These are phyloP conservation scores for Didymella pomorum DNA, from an alignment of 2,329 filamentous ascomycete species.

Conservation along the genomic window DNA sequence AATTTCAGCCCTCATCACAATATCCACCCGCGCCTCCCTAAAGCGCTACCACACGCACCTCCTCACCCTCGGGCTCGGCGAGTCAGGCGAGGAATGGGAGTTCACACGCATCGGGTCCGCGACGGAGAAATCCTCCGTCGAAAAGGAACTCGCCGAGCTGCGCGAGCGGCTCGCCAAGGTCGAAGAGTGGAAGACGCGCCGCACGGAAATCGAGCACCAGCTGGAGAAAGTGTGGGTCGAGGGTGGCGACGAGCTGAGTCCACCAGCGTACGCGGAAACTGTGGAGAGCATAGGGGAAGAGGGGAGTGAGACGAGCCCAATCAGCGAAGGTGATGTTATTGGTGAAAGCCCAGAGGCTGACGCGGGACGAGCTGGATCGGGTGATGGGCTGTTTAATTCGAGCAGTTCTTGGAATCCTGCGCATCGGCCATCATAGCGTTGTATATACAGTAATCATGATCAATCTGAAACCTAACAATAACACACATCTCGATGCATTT, in stretches of 20 bases:
- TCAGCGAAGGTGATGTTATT: background rate
- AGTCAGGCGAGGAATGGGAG: constrained; percentile 86
- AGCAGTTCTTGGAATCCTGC: constrained; percentile 13
- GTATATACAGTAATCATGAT: background rate
- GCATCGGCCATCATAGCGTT: constrained; percentile 4
- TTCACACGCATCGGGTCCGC: constrained; percentile 94
- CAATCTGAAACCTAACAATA: background rate
- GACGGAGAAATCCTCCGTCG: constrained; percentile 89
- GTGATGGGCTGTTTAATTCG: constrained; percentile 7
- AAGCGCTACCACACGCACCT: constrained; percentile 97
- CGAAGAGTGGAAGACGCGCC: constrained; percentile 80
- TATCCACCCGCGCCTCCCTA: constrained; percentile 90
- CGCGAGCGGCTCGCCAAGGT: constrained; percentile 82
- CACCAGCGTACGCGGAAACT: constrained; percentile 47
- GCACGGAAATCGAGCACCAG: constrained; percentile 83
- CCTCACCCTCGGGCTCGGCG: constrained; percentile 81
- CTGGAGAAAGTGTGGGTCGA: constrained; percentile 70
- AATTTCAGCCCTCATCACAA: constrained; percentile 80
- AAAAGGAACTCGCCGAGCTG: constrained; percentile 87
- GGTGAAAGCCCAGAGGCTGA: background rate
- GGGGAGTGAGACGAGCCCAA: constrained; percentile 32
- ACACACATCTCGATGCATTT: no score
- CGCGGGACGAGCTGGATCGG: background rate
- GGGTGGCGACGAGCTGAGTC: constrained; percentile 47
- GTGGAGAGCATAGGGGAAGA: constrained; percentile 8